Conservation (phyloP, 148 eudicot genomes). For the Vaccinium macrocarpon region DNA sequence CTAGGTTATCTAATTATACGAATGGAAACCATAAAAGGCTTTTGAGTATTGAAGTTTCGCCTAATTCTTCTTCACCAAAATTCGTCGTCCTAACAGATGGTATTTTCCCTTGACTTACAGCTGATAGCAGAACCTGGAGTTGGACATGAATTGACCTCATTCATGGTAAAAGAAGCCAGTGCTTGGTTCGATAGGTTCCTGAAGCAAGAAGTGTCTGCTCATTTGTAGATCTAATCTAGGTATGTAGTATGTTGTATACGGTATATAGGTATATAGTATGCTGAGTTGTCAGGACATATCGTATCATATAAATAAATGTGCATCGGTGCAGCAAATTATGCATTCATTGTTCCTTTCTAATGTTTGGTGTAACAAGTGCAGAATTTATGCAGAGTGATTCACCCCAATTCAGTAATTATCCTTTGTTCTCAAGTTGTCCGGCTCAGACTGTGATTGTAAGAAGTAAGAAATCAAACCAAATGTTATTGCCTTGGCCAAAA, state of each 20-base stretch:
- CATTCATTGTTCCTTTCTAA: background rate
- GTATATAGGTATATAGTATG: background rate
- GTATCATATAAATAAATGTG: background rate
- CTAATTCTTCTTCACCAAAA: too few relatives aligned
- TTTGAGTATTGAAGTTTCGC: background rate
- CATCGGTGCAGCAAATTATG: background rate
- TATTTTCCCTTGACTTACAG: slow-evolving; percentile 35
- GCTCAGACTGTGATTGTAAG: background rate
- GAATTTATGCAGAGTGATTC: background rate
- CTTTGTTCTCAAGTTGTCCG: background rate
- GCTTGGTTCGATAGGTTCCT: slow-evolving; percentile 83
- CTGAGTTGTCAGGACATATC: background rate
- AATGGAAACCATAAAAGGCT: background rate
- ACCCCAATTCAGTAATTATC: background rate
- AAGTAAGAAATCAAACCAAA: background rate
- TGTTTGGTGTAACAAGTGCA: background rate
- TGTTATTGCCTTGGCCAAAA: background rate
- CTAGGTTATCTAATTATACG: background rate
- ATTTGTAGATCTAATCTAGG: background rate
- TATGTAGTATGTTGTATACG: background rate
- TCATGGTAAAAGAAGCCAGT: slow-evolving; percentile 87
- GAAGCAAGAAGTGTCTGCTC: slow-evolving; percentile 17
- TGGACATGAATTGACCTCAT: slow-evolving; percentile 74
- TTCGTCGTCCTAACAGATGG: background rate
- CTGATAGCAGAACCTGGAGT: slow-evolving; percentile 68